Base-by-base conservation (phyloP, 768 basidiomycete species). In the Lyophyllum semitale region DNA sequence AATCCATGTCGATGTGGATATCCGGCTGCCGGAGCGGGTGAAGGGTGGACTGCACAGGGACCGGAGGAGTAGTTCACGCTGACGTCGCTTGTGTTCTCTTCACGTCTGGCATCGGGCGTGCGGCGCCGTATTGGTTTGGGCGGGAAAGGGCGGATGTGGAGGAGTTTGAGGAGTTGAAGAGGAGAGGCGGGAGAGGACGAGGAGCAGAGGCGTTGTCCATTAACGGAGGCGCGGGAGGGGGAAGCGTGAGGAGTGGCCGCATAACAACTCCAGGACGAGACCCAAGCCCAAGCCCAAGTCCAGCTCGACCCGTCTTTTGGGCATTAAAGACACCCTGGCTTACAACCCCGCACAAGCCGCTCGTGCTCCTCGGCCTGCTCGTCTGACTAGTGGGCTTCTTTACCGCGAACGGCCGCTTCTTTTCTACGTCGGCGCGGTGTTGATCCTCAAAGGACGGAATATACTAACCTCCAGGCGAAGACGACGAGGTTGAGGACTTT, bases 401-500 rank as follows among this genome's bases (percentile, higher is more conserved):
- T 95, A 97, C 67, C 78, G 93, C 20, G 86, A 91, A 0, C 91
- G 98, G 71, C 96, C 93, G 0, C 75, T 98, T 17, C 77, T 99
- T 48, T 95, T 97, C 74, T 96, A 90, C 64, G 87, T 94, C 48
- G 92, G 94, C 40, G 91, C 93, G 0, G 74, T 92, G n/a, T 80
- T 98, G 57, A 84, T 98, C 51, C 80, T 85, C 3, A 77, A 79
- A 1, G 94, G 92, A 8, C 85, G 82, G 20, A n/a, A n/a, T 96
- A 96, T 70, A 83, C 84, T 8, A 98, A 95, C 68, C 80, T 89
- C 56, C 86, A 87, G 64, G 91, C 97, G 84, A 95, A 71, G 90
- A 92, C 23, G 84, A 96, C 64, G 88, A 95, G 52, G 78, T 98
- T 38, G 90, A 98, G 48, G 86, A 97, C 15, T 98, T 98, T 75